Evolutionary conservation across 176 grass and related monocot species (phyloP), one percentile per base, ranked within the genome.

Genomic region (Calamus simplicifolius): DNA sequence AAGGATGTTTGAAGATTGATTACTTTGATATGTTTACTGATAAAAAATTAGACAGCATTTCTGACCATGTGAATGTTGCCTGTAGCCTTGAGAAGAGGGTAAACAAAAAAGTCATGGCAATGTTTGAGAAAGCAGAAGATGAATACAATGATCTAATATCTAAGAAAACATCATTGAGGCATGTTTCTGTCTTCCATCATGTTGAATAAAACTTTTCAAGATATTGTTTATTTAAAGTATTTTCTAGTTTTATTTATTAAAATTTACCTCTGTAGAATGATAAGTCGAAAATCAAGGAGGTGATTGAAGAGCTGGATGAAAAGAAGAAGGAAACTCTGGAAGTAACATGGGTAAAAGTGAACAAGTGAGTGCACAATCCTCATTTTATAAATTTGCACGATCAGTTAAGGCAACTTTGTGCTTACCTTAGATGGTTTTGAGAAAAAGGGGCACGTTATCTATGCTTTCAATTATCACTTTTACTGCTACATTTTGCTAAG

Each of bases 81-180:
- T 85, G 61, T 76, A 98, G 93, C 73, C 84, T 98, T 64, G 87
- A 98, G 93, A 98, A 98, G 70, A 92, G 93, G 63, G 76, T 98
- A 25, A 98, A 98, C 76, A 98, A 98, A 64, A 98, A 98, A 74
- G 93, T 98, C 49, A 92, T 98, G 84, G 78, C 81, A 23, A 92
- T 98, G 87, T 98, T 98, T 85, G 93, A 98, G 68, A 98, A 92
- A 69, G 93, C 93, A 50, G 84, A 85, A 70, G 93, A 92, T 66
- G 93, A 98, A 80, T 98, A 92, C 62, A 92, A 85, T 67, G 81
- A 92, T 70, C 77, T 98, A 72, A 98, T 83, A 58, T 82, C 87
- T 18, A 98, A 85, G 79, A 98, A 98, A 88, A 74, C 49, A 98
- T 89, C 58, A 88, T 92, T 0, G 87, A 98, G 93, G 93, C 83